Conservation (phyloP, 176 grass and related monocot species). For the Cenchrus fungigraminus region DNA sequence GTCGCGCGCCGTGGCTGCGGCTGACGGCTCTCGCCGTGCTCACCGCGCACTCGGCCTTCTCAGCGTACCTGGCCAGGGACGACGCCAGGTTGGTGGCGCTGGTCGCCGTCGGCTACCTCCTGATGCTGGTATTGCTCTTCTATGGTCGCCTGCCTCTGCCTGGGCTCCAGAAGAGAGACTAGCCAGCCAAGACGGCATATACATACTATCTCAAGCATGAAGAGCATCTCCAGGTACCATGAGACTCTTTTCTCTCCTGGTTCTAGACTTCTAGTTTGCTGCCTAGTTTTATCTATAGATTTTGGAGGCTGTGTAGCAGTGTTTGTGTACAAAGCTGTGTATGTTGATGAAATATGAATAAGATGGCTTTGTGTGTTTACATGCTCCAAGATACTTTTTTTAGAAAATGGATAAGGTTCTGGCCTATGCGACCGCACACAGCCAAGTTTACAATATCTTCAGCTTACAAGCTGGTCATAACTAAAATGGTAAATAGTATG, state of each 20-base stretch:
- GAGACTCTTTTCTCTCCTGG: not conserved
- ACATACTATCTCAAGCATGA: not conserved
- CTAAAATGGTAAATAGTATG: too few species aligned
- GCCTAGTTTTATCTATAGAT: not conserved
- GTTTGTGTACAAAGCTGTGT: not conserved
- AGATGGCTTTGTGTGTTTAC: not conserved
- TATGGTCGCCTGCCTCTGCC: slow-evolving; percentile 11
- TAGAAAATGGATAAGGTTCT: too few species aligned
- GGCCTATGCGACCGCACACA: too few species aligned
- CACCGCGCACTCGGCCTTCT: slow-evolving; percentile 40
- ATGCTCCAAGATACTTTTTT: not conserved
- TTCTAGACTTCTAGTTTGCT: not conserved
- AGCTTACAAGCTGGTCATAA: too few species aligned
- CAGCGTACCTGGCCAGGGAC: slow-evolving; percentile 33
- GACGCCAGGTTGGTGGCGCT: slow-evolving; percentile 28
- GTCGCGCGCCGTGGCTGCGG: slow-evolving; percentile 20
- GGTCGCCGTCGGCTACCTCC: slow-evolving; percentile 40
- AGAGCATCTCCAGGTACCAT: not conserved
- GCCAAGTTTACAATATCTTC: too few species aligned
- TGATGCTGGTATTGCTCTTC: slow-evolving; percentile 42
- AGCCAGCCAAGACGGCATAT: not conserved
- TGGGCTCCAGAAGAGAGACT: slow-evolving; percentile 31
- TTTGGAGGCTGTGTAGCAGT: not conserved
- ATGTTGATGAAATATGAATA: not conserved
- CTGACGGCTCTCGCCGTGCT: slow-evolving; percentile 34